Percentiles rank a stretch among this genome's conserved stretches.
Conservation (phyloP, 352 stramenopile genomes). For the Phytophthora syringae region DNA sequence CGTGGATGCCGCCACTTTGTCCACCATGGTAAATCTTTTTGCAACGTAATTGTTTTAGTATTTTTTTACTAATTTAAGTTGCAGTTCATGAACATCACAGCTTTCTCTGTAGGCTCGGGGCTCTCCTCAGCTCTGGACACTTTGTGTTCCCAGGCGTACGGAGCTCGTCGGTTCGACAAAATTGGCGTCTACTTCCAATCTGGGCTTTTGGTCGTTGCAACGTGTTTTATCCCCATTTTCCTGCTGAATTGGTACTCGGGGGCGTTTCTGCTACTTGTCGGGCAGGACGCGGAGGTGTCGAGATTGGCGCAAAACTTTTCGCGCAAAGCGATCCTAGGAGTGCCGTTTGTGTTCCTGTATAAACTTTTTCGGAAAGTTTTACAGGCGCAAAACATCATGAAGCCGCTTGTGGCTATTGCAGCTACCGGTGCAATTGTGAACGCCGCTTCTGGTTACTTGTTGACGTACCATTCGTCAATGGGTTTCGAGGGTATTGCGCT, state of each 20-base stretch:
- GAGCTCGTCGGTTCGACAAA: slow-evolving; percentile 58
- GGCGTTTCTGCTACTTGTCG: slow-evolving; percentile 43
- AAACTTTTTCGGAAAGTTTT: slow-evolving; percentile 80
- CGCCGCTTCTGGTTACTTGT: slow-evolving; percentile 59
- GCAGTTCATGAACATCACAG: slow-evolving; percentile 71
- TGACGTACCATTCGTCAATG: slow-evolving; percentile 74
- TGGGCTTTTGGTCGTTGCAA: slow-evolving; percentile 56
- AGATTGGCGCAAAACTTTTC: slow-evolving; percentile 62
- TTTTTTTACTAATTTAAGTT: background rate
- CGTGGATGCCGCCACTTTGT: slow-evolving; percentile 72
- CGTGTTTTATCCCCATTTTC: slow-evolving; percentile 55
- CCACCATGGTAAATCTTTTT: slow-evolving; percentile 61
- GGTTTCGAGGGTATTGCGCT: slow-evolving; percentile 80
- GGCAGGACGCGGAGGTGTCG: slow-evolving; percentile 56
- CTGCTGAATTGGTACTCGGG: slow-evolving; percentile 66
- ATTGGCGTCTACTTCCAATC: slow-evolving; percentile 86
- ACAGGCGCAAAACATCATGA: slow-evolving; percentile 76
- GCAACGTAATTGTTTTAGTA: background rate
- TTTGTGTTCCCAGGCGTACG: slow-evolving; percentile 71
- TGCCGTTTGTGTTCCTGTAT: slow-evolving; percentile 81
- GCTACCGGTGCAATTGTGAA: slow-evolving; percentile 69
- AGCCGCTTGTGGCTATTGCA: slow-evolving; percentile 68
- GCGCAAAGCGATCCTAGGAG: slow-evolving; percentile 54
- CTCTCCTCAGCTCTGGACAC: slow-evolving; percentile 81
- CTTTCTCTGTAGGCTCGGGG: slow-evolving; percentile 59